These are phyloP conservation scores for Blastobotrys muscicola DNA, from an alignment of 805 yeast species.

Conservation along the genomic window DNA sequence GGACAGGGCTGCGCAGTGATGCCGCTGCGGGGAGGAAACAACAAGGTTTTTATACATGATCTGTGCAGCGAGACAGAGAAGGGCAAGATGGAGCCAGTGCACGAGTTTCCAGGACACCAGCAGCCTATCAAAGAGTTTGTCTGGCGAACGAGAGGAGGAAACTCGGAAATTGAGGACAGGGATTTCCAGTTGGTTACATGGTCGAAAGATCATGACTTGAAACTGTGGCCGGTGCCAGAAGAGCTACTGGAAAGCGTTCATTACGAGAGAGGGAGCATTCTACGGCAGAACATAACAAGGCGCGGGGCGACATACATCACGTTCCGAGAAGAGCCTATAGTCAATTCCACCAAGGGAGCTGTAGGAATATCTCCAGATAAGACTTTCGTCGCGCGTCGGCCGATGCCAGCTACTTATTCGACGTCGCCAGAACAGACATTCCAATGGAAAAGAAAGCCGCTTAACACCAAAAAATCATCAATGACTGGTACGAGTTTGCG, in stretches of 20 bases:
- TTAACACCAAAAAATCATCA: not conserved
- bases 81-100: constrained; percentile 40
- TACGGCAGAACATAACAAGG: constrained; percentile 33
- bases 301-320: constrained; percentile 36
- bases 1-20: constrained; percentile 81
- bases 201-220: constrained; percentile 80
- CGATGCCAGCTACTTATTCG: not conserved
- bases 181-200: constrained; percentile 91
- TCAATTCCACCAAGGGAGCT: not conserved
- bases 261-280: constrained; percentile 31
- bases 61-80: constrained; percentile 28
- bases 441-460: not conserved
- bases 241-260: constrained; percentile 38
- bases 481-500: not conserved
- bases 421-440: not conserved
- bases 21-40: constrained; percentile 83
- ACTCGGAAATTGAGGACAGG: constrained; percentile 47
- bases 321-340: constrained; percentile 42
- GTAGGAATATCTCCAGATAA: constrained; percentile 6
- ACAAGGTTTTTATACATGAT: constrained; percentile 49
- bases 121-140: constrained; percentile 82
- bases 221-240: constrained; percentile 66
- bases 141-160: constrained; percentile 63
- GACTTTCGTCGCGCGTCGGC: not conserved
- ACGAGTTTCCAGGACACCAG: constrained; percentile 67